These are phyloP conservation scores for Leucosporidium creatinivorum DNA, from an alignment of 768 basidiomycete species.

Conservation along the genomic window DNA sequence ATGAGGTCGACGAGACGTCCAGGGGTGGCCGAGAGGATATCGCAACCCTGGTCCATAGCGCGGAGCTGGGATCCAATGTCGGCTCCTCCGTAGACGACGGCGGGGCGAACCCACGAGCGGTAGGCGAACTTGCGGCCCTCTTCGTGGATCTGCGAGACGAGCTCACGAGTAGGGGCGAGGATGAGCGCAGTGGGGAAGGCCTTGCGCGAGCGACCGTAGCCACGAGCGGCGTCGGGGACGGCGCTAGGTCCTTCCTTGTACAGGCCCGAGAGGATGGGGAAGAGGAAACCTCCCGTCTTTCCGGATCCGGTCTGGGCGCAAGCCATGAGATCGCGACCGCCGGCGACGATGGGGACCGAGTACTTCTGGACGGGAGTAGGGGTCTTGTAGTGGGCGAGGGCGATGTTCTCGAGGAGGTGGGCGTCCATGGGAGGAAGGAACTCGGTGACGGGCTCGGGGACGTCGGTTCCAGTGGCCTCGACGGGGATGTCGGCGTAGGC, in stretches of 20 bases:
- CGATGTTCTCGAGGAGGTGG: conserved; percentile 90
- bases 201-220: conserved; percentile 68
- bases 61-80: conserved; percentile 95
- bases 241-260: conserved; percentile 73
- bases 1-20: conserved; percentile 97
- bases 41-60: conserved; percentile 90
- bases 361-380: conserved; percentile 99
- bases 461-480: conserved; percentile 91
- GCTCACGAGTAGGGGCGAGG: conserved; percentile 94
- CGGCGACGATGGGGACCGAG: conserved; percentile 94
- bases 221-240: conserved; percentile 48
- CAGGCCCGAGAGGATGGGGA: conserved; percentile 93
- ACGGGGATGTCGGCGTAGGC: conserved; percentile 99
- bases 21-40: conserved; percentile 91
- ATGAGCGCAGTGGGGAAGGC: conserved; percentile 96
- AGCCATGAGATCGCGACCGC: conserved; percentile 66
- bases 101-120: conserved; percentile 97
- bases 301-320: conserved; percentile 99
- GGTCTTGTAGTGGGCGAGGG: conserved; percentile 80
- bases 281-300: conserved; percentile 97
- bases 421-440: conserved; percentile 91
- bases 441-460: conserved; percentile 84
- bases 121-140: conserved; percentile 99
- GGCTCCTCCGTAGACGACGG: conserved; percentile 97
- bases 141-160: conserved; percentile 98